Evolutionary conservation across 805 yeast genomes (phyloP), one percentile per base, ranked within the genome.

Genomic region (Brettanomyces sp.): DNA sequence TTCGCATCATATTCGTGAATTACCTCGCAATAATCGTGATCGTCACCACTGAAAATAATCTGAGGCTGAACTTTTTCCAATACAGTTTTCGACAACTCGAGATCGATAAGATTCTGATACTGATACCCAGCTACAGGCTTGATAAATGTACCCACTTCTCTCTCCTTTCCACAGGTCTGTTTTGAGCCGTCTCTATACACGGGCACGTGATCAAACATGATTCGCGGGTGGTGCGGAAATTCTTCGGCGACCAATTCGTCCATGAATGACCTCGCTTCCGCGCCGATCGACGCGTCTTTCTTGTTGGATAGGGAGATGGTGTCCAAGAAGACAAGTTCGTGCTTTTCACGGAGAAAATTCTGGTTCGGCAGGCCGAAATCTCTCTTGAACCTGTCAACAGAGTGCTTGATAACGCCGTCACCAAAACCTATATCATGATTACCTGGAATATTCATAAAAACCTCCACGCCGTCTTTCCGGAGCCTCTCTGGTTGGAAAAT

Each of bases 351-450:
- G 2, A 82, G 53, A n/a, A 75, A 72, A 35, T 75, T 61, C 12
- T 65, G 66, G 39, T 80, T 74, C 1, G 93, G 67, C 39, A 77
- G 77, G 1, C 98, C 98, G 62, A 88, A 91, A 56, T 73, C 74
- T 1, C 77, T 64, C 21, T 73, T 64, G 63, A 90, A 93, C 53
- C 98, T 68, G 33, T 74, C 63, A 18, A 73, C 61, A 13, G 85
- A 79, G 1, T 69, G 60, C 12, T 69, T 67, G 5, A 79, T 70
- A 12, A 91, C 78, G 0, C 80, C 75, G 47, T 81, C 77, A 28
- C 91, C 95, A 64, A 83, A 90, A 0, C 99, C 99, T 52, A 95
- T 89, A 61, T 93, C 99, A 59, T 93, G 99, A 56, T 93, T 93
- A 1, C 98, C 99, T 0, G 96, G 96, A 2, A 64, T 49, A 45